Percentiles rank a stretch among this genome's conserved stretches.
Evolutionary conservation across 768 basidiomycete genomes (phyloP).

Genomic region (Tylopilus sp.): DNA sequence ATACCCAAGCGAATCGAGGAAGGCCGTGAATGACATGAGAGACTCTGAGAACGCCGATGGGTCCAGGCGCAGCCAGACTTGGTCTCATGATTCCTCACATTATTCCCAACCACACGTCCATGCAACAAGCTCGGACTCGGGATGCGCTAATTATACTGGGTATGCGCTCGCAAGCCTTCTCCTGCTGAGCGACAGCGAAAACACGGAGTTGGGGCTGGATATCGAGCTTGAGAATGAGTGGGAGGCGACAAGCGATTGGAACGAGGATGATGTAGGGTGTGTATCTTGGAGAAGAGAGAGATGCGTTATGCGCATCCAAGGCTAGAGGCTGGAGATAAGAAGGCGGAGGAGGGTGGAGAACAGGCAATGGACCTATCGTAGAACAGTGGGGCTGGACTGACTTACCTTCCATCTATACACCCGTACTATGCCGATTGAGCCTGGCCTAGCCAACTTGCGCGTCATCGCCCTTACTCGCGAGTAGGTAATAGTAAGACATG

Average conservation of each 20-base stretch:
- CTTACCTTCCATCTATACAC: too few relatives aligned
- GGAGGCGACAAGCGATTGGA: constrained; percentile 89
- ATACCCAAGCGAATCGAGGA: constrained; percentile 86
- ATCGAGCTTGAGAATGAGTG: constrained; percentile 88
- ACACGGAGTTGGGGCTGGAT: constrained; percentile 57
- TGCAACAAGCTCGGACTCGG: background rate
- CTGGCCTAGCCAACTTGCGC: too few relatives aligned
- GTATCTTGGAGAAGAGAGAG: too few relatives aligned
- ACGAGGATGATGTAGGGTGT: constrained; percentile 79
- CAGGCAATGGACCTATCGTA: too few relatives aligned
- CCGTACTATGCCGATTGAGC: too few relatives aligned
- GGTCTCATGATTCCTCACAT: background rate
- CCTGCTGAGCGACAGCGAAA: constrained; percentile 42
- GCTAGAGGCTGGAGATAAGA: constrained; percentile 3
- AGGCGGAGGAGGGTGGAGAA: too few relatives aligned
- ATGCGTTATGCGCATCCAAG: constrained; percentile 55
- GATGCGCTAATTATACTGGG: background rate
- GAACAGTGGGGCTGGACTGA: too few relatives aligned
- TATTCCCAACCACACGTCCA: background rate
- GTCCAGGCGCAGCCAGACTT: too few relatives aligned
- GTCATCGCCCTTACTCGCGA: too few relatives aligned
- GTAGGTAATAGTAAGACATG: too few relatives aligned
- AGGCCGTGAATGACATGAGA: constrained; percentile 85
- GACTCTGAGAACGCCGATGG: background rate
- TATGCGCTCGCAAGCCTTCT: constrained; percentile 23